A percentile compares a stretch with the other conserved stretches of the same genome.
Evolutionary conservation across 2,329 filamentous ascomycete species (phyloP).

Genomic region (Colletotrichum tanaceti): DNA sequence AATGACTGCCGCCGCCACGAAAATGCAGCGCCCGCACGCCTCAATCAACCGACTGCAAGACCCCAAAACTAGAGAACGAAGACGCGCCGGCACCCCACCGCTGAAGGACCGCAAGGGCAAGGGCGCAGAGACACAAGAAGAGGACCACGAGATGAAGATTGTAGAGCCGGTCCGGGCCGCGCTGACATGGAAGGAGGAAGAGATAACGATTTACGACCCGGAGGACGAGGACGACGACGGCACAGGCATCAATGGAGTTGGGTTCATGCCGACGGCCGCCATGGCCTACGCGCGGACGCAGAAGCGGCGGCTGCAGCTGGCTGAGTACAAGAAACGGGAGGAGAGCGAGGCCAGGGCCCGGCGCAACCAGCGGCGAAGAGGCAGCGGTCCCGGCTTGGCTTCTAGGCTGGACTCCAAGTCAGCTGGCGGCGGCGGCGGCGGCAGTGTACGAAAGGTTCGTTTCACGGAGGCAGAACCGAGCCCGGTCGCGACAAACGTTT

Average conservation of each 20-base stretch:
- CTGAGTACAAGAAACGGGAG: conserved; percentile 71
- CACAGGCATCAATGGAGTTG: conserved; percentile 74
- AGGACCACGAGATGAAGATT: conserved; percentile 51
- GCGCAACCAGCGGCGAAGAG: conserved; percentile 64
- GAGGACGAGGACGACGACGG: conserved; percentile 75
- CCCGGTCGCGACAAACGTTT: conserved; percentile 33
- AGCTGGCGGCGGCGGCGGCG: conserved; percentile 42
- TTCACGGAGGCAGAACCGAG: conserved; percentile 54
- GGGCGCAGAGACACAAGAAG: conserved; percentile 37
- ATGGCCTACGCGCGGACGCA: conserved; percentile 67
- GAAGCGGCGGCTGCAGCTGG: conserved; percentile 70
- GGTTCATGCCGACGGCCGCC: conserved; percentile 72
- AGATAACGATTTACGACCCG: conserved; percentile 74
- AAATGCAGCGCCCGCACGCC: conserved; percentile 50
- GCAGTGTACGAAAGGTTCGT: conserved; percentile 51
- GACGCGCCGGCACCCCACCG: conserved; percentile 55
- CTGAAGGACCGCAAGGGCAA: conserved; percentile 38
- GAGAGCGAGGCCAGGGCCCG: conserved; percentile 69
- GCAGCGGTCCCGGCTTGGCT: conserved; percentile 43
- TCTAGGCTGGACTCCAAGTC: conserved; percentile 30
- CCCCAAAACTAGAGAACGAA: conserved; percentile 52
- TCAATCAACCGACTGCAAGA: conserved; percentile 55
- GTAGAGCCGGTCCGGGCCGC: conserved; percentile 68
- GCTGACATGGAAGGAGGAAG: conserved; percentile 75
- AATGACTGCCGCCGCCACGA: conserved; percentile 35